Evolutionary conservation across 176 grass and related monocot species (phyloP).

Genomic region (Microstegium vimineum): DNA sequence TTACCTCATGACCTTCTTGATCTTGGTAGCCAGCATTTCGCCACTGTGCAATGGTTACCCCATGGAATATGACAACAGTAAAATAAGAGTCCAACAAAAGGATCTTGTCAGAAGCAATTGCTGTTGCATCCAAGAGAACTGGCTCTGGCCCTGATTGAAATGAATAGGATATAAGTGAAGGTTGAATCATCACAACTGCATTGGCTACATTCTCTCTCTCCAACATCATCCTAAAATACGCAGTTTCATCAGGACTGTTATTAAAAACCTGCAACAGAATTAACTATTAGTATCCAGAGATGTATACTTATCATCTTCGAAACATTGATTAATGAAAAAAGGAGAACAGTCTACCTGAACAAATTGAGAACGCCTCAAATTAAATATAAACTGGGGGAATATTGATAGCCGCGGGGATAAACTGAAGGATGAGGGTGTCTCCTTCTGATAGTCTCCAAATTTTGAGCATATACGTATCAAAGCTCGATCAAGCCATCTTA

Average conservation of each 20-base stretch:
- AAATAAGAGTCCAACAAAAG: constrained; percentile 88
- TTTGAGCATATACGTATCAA: constrained; percentile 87
- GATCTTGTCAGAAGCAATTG: constrained; percentile 69
- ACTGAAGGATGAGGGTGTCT: constrained; percentile 77
- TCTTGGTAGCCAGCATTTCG: constrained; percentile 83
- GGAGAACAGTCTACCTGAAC: constrained; percentile 54
- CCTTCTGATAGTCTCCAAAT: constrained; percentile 95
- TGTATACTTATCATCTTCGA: background rate
- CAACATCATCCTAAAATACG: constrained; percentile 83
- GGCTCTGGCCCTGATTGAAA: constrained; percentile 65
- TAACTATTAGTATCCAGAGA: background rate
- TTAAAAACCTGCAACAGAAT: constrained; percentile 64
- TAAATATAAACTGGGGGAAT: constrained; percentile 96
- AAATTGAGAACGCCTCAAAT: constrained; percentile 92
- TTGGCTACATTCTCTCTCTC: constrained; percentile 64
- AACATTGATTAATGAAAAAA: background rate
- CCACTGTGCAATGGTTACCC: constrained; percentile 75
- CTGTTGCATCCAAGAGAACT: constrained; percentile 70
- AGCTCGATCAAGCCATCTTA: constrained; percentile 90
- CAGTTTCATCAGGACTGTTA: constrained; percentile 86
- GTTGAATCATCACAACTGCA: constrained; percentile 85
- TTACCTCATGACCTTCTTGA: constrained; percentile 77
- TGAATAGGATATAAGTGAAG: constrained; percentile 82
- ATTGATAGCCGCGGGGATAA: constrained; percentile 88
- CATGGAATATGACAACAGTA: constrained; percentile 76